Conservation (phyloP, 805 yeast genomes). For the Ogataea naganishii region DNA sequence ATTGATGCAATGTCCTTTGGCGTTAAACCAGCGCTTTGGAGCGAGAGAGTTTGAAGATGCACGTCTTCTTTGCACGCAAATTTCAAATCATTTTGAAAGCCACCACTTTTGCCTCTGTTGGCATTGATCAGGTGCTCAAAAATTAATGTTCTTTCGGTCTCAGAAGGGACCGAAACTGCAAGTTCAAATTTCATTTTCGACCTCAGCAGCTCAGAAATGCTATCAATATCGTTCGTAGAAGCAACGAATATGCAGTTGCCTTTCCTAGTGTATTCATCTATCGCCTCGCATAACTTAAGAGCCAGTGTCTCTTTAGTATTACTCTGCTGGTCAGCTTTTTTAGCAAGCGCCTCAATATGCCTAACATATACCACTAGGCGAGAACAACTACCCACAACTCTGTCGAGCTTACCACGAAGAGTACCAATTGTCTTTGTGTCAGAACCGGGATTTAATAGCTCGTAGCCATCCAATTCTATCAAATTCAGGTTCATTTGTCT, state of each 20-base stretch:
- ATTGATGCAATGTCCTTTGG: slow-evolving; percentile 75
- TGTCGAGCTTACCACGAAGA: slow-evolving; percentile 68
- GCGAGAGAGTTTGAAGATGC: slow-evolving; percentile 47
- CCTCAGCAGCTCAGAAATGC: slow-evolving; percentile 56
- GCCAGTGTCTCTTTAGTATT: slow-evolving; percentile 36
- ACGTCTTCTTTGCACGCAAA: slow-evolving; percentile 39
- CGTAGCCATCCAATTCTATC: slow-evolving; percentile 62
- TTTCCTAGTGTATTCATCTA: slow-evolving; percentile 43
- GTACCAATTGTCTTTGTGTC: slow-evolving; percentile 74
- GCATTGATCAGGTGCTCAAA: slow-evolving; percentile 39
- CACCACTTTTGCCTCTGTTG: neutral
- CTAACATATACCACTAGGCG: slow-evolving; percentile 48
- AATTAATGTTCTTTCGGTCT: slow-evolving; percentile 59
- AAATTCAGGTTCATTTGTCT: slow-evolving; percentile 56
- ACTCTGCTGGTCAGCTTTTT: slow-evolving; percentile 41
- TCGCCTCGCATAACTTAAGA: slow-evolving; percentile 46
- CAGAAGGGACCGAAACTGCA: slow-evolving; percentile 68
- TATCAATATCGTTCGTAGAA: slow-evolving; percentile 61
- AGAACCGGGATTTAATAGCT: slow-evolving; percentile 56
- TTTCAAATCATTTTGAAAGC: slow-evolving; percentile 4
- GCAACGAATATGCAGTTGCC: slow-evolving; percentile 49
- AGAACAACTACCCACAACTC: slow-evolving; percentile 35
- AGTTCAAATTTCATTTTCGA: slow-evolving; percentile 71
- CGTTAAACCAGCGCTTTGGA: slow-evolving; percentile 88
- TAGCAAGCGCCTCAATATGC: slow-evolving; percentile 72